phyloP scores from a whole-genome alignment of 2,329 filamentous ascomycete genomes.

The Trichoderma harzianum region DNA sequence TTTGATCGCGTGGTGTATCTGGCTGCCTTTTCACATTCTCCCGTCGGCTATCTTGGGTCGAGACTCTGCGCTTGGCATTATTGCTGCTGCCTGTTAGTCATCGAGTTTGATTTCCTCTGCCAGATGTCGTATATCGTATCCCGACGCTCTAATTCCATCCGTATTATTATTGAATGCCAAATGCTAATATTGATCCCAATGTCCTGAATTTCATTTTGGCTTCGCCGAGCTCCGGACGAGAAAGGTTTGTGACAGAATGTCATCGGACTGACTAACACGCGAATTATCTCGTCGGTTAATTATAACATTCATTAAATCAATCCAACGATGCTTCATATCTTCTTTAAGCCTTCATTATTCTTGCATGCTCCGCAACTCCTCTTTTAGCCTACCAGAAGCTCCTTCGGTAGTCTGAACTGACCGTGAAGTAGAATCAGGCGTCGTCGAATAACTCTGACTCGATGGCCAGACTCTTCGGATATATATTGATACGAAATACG shows the following conservation, averaged over 20 bases:
- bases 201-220: neutral
- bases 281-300: neutral
- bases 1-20: neutral
- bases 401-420: neutral
- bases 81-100: neutral
- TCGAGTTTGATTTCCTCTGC: neutral
- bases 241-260: neutral
- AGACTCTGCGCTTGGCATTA: neutral
- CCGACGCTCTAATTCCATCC: neutral
- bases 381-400: neutral
- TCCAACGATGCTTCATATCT: neutral
- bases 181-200: too few relatives aligned
- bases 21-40: neutral
- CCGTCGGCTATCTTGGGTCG: slow-evolving; percentile 9
- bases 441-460: neutral
- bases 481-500: neutral
- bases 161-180: neutral
- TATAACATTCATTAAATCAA: neutral
- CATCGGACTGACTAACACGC: neutral
- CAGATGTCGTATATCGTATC: neutral
- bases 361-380: neutral
- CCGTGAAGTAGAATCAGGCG: neutral
- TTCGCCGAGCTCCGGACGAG: neutral
- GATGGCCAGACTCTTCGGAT: neutral
- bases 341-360: neutral